phyloP scores from a whole-genome alignment of 257 asterid species.

The Solanum habrochaites region DNA sequence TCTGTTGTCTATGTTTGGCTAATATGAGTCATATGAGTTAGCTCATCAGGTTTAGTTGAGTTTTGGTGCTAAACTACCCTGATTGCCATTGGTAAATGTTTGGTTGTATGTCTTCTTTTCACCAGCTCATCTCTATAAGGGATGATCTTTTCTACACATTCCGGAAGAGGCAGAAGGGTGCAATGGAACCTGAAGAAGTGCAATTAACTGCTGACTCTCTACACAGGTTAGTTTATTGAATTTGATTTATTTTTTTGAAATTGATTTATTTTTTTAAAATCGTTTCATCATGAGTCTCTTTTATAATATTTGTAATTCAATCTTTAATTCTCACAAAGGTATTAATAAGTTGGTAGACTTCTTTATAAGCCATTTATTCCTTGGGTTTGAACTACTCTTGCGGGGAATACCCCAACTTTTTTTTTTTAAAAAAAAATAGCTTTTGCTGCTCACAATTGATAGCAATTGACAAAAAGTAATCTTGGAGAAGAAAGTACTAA shows the following conservation, averaged over 20 bases:
- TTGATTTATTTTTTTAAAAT: neutral
- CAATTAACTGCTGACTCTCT: conserved; percentile 86
- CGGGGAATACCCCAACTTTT: neutral
- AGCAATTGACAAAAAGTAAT: neutral
- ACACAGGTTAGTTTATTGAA: conserved; percentile 54
- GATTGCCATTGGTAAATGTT: neutral
- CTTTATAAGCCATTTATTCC: neutral
- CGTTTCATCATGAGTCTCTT: neutral
- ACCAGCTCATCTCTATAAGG: conserved; percentile 70
- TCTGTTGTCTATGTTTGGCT: neutral
- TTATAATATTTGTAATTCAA: neutral
- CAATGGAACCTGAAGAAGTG: conserved; percentile 89
- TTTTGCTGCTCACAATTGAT: neutral
- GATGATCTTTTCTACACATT: conserved; percentile 97
- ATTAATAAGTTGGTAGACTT: neutral
- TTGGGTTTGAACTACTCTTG: neutral
- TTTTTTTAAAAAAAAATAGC: too few species aligned
- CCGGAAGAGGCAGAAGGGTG: conserved; percentile 88
- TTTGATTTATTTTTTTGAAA: neutral
- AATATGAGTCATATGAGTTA: neutral
- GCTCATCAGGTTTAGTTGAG: neutral
- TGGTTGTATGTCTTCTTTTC: neutral
- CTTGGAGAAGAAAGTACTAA: neutral
- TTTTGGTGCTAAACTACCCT: neutral
- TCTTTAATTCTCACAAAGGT: neutral